These are phyloP conservation scores for Magnusiomyces magnusii DNA, from an alignment of 1,139 yeast genomes.

Conservation along the genomic window DNA sequence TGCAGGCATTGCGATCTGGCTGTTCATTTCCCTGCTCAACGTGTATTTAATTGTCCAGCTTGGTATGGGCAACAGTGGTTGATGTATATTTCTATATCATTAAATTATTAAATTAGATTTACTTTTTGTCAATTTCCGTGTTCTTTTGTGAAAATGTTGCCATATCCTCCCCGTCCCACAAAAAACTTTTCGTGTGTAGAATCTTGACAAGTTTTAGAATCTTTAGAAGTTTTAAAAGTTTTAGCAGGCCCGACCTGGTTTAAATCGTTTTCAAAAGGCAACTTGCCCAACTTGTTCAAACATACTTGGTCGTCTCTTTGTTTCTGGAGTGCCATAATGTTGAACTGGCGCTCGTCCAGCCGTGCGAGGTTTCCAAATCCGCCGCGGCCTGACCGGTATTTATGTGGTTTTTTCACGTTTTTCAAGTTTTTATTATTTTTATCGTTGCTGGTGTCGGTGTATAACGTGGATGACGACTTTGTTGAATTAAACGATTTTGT, in stretches of 20 bases:
- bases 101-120: not conserved
- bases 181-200: not conserved
- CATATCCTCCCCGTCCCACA: not conserved
- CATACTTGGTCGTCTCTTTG: not conserved
- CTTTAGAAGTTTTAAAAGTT: too few species aligned
- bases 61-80: constrained; percentile 30
- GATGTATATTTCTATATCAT: not conserved
- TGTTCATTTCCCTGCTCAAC: constrained; percentile 56
- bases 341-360: not conserved
- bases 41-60: constrained; percentile 62
- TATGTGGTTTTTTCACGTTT: not conserved
- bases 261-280: not conserved
- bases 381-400: not conserved
- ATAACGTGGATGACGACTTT: not conserved
- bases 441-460: not conserved
- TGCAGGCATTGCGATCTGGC: constrained; percentile 47
- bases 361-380: not conserved
- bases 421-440: too few species aligned
- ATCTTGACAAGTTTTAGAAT: too few species aligned
- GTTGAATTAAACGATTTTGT: not conserved
- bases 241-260: not conserved
- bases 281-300: not conserved
- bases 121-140: not conserved
- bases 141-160: not conserved
- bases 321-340: too few species aligned